Evolutionary conservation across 768 basidiomycete genomes (phyloP), one percentile per base, ranked within the genome.

Genomic region (Tulasnella sp.): DNA sequence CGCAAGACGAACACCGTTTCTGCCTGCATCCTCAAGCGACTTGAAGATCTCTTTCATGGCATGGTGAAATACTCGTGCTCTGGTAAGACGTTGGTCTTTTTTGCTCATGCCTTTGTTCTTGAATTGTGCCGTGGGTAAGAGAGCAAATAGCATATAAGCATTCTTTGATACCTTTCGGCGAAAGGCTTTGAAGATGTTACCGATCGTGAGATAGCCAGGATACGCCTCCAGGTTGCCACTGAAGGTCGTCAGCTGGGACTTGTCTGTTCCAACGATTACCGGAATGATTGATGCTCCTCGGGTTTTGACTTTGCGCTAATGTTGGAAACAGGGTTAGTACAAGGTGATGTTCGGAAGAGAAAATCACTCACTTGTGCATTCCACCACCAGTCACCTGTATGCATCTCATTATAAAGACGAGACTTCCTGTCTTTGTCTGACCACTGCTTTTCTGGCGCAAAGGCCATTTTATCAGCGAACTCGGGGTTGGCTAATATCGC

Each of bases 241-340:
- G 49, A 73, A 70, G 0, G 58, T 53, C 15, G 57, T 41, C 0
- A 73, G 58, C 47, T 66, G 62, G 0, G 71, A 74, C 47, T 73
- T 74, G 59, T 76, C 71, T 0, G 70, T 65, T 0, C 70, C 65
- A 2, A 76, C 57, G n/a, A 75, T 72, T 3, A 76, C 43, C 0
- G 72, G 73, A 0, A 68, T 58, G 5, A 72, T 59, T 4, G 69
- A 65, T 1, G 65, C 66, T 4, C 55, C 60, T 15, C 15, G 6
- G 1, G 35, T 37, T 19, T n/a, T n/a, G n/a, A 56, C 12, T 19
- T 33, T 48, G 6, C 15, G 27, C 56, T 56, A 32, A 4, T 28
- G 12, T 40, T 49, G 19, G 1, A 58, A 2, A 61, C 61, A 3
- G 62, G 46, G 1, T 61, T 58, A 35, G 65, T 46, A 1, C 6